Evolutionary conservation across 108 stramenopile species (phyloP).

Genomic region (Thalassiosira profunda): DNA sequence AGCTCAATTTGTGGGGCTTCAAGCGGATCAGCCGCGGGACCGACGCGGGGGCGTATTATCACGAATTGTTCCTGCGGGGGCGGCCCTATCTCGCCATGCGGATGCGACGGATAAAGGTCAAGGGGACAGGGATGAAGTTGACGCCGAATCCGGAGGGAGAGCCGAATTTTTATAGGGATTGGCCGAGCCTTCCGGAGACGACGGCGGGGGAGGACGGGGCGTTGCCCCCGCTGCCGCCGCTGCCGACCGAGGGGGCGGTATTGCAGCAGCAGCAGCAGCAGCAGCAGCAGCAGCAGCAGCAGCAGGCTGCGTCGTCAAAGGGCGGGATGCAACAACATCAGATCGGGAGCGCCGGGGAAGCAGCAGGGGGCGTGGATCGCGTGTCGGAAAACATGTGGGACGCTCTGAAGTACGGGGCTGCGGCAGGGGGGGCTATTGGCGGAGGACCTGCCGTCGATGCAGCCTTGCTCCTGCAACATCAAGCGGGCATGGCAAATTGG

Average conservation of each 20-base stretch:
- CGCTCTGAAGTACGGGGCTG: too few relatives aligned
- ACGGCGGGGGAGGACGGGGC: too few relatives aligned
- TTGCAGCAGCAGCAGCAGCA: not conserved
- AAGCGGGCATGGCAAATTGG: too few relatives aligned
- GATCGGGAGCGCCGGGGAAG: too few relatives aligned
- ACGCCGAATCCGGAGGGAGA: constrained; percentile 60
- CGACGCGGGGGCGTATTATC: constrained; percentile 66
- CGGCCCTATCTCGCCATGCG: constrained; percentile 50
- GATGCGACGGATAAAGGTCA: constrained; percentile 60
- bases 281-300: too few relatives aligned
- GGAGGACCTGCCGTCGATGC: too few relatives aligned
- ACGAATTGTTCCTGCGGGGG: constrained; percentile 66
- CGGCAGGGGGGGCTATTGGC: too few relatives aligned
- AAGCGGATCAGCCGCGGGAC: constrained; percentile 66
- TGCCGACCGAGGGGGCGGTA: constrained; percentile 17
- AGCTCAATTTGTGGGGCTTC: constrained; percentile 88
- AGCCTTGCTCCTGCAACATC: too few relatives aligned
- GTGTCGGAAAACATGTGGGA: too few relatives aligned
- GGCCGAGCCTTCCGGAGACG: constrained; percentile 13
- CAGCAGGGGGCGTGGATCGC: too few relatives aligned
- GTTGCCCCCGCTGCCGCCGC: constrained; percentile 28
- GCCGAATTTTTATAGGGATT: constrained; percentile 44
- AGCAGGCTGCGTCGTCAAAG: too few relatives aligned
- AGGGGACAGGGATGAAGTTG: constrained; percentile 68
- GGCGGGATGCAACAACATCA: too few relatives aligned